phyloP scores from a whole-genome alignment of 768 basidiomycete genomes.

The Leccinum olivaceopallidum region DNA sequence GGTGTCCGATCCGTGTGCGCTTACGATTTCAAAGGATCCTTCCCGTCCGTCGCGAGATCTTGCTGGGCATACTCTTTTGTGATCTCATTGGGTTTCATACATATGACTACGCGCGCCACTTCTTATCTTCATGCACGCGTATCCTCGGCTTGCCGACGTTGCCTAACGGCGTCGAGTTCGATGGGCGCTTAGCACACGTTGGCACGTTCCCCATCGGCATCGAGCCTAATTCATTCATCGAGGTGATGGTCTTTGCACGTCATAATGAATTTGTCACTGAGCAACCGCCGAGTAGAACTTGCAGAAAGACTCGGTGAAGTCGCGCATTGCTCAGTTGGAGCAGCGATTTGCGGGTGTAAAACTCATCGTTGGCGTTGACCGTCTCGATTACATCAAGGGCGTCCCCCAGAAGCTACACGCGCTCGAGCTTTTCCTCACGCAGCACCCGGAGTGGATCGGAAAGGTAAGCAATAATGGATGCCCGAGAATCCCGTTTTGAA shows the following conservation, averaged over 20 bases:
- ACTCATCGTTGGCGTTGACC: slow-evolving; percentile 97
- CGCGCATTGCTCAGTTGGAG: slow-evolving; percentile 79
- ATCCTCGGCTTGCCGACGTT: slow-evolving; percentile 94
- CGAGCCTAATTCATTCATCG: slow-evolving; percentile 88
- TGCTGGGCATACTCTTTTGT: slow-evolving; percentile 94
- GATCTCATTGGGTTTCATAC: slow-evolving; percentile 99
- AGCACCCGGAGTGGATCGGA: slow-evolving; percentile 99
- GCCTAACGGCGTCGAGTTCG: slow-evolving; percentile 98
- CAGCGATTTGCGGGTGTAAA: slow-evolving; percentile 93
- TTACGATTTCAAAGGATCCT: slow-evolving; percentile 63
- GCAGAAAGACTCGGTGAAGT: slow-evolving; percentile 74
- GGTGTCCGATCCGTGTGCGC: slow-evolving; percentile 13
- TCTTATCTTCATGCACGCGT: slow-evolving; percentile 96
- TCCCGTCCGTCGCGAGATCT: slow-evolving; percentile 94
- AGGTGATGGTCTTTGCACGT: slow-evolving; percentile 43
- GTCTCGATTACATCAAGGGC: slow-evolving; percentile 99
- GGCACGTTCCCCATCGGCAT: slow-evolving; percentile 99
- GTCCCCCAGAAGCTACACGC: slow-evolving; percentile 98
- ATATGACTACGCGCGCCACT: slow-evolving; percentile 99
- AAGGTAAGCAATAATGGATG: slow-evolving; percentile 53
- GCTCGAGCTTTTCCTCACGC: slow-evolving; percentile 92
- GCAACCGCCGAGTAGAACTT: slow-evolving; percentile 55
- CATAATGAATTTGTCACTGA: slow-evolving; percentile 5
- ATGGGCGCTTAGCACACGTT: slow-evolving; percentile 92
- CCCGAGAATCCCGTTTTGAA: not conserved